These are phyloP conservation scores for Calocera cornea DNA, from an alignment of 768 basidiomycete genomes.

Conservation along the genomic window DNA sequence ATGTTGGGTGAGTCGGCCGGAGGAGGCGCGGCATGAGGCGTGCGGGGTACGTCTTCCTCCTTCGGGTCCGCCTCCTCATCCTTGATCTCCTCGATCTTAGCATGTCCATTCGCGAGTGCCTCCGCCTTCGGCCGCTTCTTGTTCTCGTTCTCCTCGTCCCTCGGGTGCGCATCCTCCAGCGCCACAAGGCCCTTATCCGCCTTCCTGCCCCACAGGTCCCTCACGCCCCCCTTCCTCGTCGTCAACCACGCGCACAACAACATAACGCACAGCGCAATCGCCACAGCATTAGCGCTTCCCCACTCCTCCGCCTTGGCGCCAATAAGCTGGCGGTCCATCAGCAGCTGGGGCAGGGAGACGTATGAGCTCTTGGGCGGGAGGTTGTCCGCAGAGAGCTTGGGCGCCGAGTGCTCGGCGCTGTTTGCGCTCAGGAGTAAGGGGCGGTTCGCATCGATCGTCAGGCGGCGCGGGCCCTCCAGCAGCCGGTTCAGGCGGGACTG, in stretches of 20 bases:
- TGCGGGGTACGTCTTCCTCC: not conserved
- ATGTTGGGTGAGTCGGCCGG: not conserved
- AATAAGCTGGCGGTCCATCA: not conserved
- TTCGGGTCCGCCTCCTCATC: not conserved
- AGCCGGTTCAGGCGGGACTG: not conserved
- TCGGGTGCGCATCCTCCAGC: not conserved
- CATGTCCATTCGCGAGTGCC: not conserved
- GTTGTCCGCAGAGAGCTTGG: not conserved
- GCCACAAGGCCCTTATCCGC: not conserved
- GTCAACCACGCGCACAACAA: not conserved
- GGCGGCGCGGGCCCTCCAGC: not conserved
- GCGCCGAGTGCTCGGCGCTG: not conserved
- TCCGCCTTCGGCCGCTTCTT: not conserved
- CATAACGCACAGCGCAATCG: not conserved
- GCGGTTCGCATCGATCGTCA: not conserved
- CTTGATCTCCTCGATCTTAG: constrained; percentile 3
- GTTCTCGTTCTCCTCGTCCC: not conserved
- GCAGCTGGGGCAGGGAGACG: not conserved
- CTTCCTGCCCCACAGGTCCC: constrained; percentile 1
- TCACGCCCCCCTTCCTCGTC: not conserved
- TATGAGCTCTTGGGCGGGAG: not conserved
- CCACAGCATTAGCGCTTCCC: not conserved
- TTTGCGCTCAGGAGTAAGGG: not conserved
- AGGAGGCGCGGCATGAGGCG: not conserved
- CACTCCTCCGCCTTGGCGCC: not conserved